A percentile compares a stretch with the other conserved stretches of the same genome.
Evolutionary conservation across 2,329 filamentous ascomycete species (phyloP).

Genomic region (Pseudogymnoascus sp.): DNA sequence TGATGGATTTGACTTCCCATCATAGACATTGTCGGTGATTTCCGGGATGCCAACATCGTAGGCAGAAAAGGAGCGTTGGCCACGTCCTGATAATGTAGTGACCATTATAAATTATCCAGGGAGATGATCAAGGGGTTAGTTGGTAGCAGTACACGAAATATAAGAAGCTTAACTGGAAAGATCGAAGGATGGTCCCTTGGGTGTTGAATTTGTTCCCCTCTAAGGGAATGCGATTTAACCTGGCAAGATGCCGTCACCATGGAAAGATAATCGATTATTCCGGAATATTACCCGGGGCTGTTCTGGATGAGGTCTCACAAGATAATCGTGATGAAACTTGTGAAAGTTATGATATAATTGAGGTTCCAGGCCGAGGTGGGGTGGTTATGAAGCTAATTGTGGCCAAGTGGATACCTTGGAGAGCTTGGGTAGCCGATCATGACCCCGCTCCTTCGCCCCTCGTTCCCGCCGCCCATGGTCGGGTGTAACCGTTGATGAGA

Average conservation of each 20-base stretch:
- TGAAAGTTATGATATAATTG: not conserved
- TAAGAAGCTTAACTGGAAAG: not conserved
- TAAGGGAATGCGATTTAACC: not conserved
- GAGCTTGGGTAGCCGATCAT: not conserved
- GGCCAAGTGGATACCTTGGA: not conserved
- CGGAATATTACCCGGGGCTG: not conserved
- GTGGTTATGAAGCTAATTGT: not conserved
- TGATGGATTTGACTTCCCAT: constrained; percentile 15
- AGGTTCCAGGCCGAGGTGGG: not conserved
- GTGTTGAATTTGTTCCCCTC: not conserved
- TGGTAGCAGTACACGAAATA: not conserved
- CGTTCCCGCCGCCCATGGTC: not conserved
- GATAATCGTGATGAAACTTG: not conserved
- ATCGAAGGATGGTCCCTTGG: not conserved
- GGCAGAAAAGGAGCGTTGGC: not conserved
- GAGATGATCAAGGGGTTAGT: not conserved
- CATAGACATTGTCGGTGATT: constrained; percentile 14
- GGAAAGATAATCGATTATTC: not conserved
- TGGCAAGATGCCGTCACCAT: not conserved
- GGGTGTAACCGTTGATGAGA: not conserved
- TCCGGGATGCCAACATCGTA: not conserved
- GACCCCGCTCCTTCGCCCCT: not conserved
- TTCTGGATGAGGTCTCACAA: not conserved
- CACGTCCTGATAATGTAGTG: not conserved
- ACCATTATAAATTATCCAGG: not conserved